Evolutionary conservation across 345 rosid genomes (phyloP), one percentile per base, ranked within the genome.

Genomic region (Populus deltoides): DNA sequence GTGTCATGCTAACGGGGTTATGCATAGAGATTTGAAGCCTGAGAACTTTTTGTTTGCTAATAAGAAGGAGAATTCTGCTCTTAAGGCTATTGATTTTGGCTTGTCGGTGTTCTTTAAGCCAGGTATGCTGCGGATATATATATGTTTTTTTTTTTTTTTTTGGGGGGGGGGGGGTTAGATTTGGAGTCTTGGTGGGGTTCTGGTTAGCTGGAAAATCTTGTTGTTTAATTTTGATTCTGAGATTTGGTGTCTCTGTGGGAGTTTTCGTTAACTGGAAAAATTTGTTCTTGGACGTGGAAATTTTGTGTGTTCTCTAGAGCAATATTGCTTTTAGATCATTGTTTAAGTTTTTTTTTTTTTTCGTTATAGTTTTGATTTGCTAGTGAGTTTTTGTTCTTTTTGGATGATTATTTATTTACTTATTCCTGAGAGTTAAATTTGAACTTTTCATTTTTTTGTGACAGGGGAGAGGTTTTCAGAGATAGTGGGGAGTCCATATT

Each of bases 401-500:
- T 16, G 7, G 36, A 13, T 53, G 6, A 45, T 27, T 47, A 4
- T 63, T 47, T 67, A 10, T 31, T 17, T 55, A 68, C 47, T 49
- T 24, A 6, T 25, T 39, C 11, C 1, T 3, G 35, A 12, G 25
- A 9, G 25, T 45, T 43, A 45, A 18, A 5, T 70, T 29, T 41
- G 33, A 62, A 57, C 3, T 70, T 4, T 65, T 43, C 22, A 38
- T 16, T 39, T 29, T 70, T 31, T 20, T 8, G 36, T 84, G 73
- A 74, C 84, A 94, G 97, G 92, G 53, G 94, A 92, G 83, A 86
- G 75, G 69, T 94, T 94, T 80, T 75, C 96, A 7, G 98, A 94
- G 90, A 94, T 94, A 71, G 98, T 94, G n/a, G 98, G 98, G 68
- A 94, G 98, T 88, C 98, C 98, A 6, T 93, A 91, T 76, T 92